Conservation (phyloP, 164 flowering plant genomes). For the Stephania yunnanensis region DNA sequence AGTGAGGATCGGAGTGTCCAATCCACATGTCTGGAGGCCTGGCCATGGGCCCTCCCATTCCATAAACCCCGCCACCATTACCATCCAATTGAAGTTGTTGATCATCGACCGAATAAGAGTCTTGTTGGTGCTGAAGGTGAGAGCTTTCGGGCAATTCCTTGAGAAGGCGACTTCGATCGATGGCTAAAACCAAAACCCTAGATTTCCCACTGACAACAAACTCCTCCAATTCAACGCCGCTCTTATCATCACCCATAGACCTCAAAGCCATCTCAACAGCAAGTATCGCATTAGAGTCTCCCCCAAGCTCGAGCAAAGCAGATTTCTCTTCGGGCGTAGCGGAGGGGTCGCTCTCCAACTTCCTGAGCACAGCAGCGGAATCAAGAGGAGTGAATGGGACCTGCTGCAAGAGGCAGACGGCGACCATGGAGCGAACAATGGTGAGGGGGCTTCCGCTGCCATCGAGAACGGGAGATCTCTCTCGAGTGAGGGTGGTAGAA, state of each 20-base stretch:
- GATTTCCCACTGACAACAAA: conserved; percentile 74
- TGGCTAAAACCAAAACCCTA: conserved; percentile 68
- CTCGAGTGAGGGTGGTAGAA: conserved; percentile 5
- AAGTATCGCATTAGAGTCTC: conserved; percentile 65
- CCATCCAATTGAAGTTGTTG: conserved; percentile 17
- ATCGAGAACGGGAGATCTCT: conserved; percentile 21
- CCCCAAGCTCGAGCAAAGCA: conserved; percentile 75
- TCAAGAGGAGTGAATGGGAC: conserved; percentile 77
- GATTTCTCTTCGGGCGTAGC: conserved; percentile 63
- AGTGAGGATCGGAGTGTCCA: conserved; percentile 38
- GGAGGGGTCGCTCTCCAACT: conserved; percentile 61
- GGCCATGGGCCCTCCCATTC: conserved; percentile 33
- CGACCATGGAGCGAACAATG: conserved; percentile 82
- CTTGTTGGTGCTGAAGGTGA: conserved; percentile 28
- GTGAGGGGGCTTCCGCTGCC: conserved; percentile 47
- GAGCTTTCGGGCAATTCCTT: conserved; percentile 79
- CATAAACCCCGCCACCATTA: conserved; percentile 27
- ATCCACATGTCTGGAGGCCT: conserved; percentile 69
- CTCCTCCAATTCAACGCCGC: conserved; percentile 77
- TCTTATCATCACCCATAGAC: conserved; percentile 71
- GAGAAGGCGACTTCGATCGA: conserved; percentile 57
- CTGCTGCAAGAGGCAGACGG: conserved; percentile 67
- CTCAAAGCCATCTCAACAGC: conserved; percentile 89
- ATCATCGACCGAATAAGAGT: conserved; percentile 22
- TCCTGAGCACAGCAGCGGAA: conserved; percentile 68